Base-by-base conservation (phyloP, 495 filamentous ascomycete species). In the Chaetomium fimeti region DNA sequence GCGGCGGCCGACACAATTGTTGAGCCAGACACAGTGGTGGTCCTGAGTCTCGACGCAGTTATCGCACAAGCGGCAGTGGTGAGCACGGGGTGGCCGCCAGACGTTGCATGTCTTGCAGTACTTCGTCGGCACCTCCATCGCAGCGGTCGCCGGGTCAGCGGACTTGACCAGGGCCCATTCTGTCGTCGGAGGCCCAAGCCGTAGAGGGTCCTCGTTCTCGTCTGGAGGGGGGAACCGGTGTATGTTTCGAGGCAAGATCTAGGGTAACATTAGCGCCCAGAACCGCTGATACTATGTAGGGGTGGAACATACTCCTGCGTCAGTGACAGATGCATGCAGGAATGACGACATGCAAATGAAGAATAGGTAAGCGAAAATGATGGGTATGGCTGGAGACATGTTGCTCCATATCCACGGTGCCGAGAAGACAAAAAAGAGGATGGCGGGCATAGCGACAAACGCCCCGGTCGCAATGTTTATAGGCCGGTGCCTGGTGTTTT, bases 1-100 rank as follows among this genome's bases (percentile, higher is more conserved):
- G 60, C 94, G 91, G 40, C 95, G 90, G 7, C 94, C 94, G 51
- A 98, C 89, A 75, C 94, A 98, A 74, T 98, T 98, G 77, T 98
- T 98, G 57, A 98, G 86, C 95, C 95, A 98, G 24, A 98, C 92
- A 70, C 94, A 98, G 79, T 98, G 94, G 70, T 98, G 94, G 71
- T 98, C 94, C 68, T 97, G 92, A 0, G 93, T 97, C 74, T 98
- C 94, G 52, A 98, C 85, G 73, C 94, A 98, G 72, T 93, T 96
- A 76, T 98, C 93, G 73, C 94, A 98, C 36, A 96, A 81, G 60
- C 95, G 91, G 77, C 94, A 98, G 75, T 98, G 94, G 71, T 98
- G 95, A 68, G 90, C 92, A 29, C 94, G 88, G 48, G 93, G 92
- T 43, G 94, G 94, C 2, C 94, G 90, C 94, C 94, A 98, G 65